These are phyloP conservation scores for Phyllostachys edulis DNA, from an alignment of 176 grass and related monocot species.

Conservation along the genomic window DNA sequence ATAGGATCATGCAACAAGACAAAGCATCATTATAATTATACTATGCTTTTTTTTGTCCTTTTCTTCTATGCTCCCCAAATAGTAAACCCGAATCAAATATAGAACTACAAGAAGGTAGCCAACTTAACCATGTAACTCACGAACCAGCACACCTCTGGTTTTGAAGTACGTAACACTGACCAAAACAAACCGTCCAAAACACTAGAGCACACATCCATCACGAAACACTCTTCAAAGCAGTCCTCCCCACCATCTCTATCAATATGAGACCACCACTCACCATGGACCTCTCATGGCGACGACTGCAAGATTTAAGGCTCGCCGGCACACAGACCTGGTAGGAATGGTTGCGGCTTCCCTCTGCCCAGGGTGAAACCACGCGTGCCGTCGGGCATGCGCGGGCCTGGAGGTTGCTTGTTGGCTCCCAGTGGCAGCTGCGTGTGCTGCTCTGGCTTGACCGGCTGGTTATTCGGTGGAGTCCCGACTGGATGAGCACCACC, in stretches of 20 bases:
- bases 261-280: slow-evolving; percentile 4
- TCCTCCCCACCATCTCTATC: slow-evolving; percentile 15
- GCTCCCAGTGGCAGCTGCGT: slow-evolving; percentile 38
- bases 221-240: background rate
- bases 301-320: slow-evolving; percentile 14
- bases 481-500: slow-evolving; percentile 38
- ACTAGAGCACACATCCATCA: background rate
- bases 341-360: slow-evolving; percentile 52
- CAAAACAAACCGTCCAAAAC: background rate
- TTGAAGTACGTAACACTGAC: background rate
- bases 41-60: background rate
- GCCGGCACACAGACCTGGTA: background rate
- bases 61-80: background rate
- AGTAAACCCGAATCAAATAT: background rate
- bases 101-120: background rate
- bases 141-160: background rate
- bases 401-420: slow-evolving; percentile 69
- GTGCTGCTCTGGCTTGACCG: slow-evolving; percentile 36
- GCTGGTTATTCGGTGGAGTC: slow-evolving; percentile 48
- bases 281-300: background rate
- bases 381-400: slow-evolving; percentile 89
- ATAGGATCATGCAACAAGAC: background rate
- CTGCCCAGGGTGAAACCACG: slow-evolving; percentile 81
- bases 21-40: background rate
- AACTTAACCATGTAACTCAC: slow-evolving; percentile 2